Conservation (phyloP, 1,139 yeast species). For the Sugiyamaella xylanicola region DNA sequence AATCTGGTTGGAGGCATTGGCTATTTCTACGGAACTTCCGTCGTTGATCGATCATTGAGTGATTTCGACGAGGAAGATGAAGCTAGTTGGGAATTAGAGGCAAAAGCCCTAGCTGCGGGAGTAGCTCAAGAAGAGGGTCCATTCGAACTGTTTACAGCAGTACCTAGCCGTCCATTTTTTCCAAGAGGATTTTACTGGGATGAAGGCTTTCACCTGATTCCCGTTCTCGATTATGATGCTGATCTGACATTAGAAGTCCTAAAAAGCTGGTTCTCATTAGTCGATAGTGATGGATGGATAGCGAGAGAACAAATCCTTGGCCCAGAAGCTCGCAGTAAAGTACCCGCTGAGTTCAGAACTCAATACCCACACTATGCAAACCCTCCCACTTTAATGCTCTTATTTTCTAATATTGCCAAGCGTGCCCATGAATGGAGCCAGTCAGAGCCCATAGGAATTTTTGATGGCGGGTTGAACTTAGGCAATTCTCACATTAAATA, state of each 20-base stretch:
- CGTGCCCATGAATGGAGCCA: conserved; percentile 41
- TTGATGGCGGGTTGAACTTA: conserved; percentile 19
- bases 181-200: conserved; percentile 99
- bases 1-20: conserved; percentile 89
- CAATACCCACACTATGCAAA: conserved; percentile 93
- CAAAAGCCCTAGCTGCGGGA: conserved; percentile 29
- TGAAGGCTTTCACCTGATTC: conserved; percentile 92
- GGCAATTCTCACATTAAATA: conserved; percentile 58
- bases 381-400: conserved; percentile 90
- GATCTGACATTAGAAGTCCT: conserved; percentile 80
- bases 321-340: conserved; percentile 83
- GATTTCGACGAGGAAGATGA: conserved; percentile 52
- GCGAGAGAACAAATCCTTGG: conserved; percentile 96
- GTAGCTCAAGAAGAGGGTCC: conserved; percentile 38
- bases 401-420: conserved; percentile 68
- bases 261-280: conserved; percentile 82
- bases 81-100: conserved; percentile 39
- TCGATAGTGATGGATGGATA: conserved; percentile 94
- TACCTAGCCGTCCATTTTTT: conserved; percentile 91
- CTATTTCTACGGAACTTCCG: conserved; percentile 82
- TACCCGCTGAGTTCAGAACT: conserved; percentile 79
- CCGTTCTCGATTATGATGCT: conserved; percentile 78
- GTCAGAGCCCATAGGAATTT: not conserved
- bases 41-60: conserved; percentile 73
- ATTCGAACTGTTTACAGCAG: conserved; percentile 70